Base-by-base conservation (phyloP, 1,139 yeast genomes). In the Taphrina deformans region DNA sequence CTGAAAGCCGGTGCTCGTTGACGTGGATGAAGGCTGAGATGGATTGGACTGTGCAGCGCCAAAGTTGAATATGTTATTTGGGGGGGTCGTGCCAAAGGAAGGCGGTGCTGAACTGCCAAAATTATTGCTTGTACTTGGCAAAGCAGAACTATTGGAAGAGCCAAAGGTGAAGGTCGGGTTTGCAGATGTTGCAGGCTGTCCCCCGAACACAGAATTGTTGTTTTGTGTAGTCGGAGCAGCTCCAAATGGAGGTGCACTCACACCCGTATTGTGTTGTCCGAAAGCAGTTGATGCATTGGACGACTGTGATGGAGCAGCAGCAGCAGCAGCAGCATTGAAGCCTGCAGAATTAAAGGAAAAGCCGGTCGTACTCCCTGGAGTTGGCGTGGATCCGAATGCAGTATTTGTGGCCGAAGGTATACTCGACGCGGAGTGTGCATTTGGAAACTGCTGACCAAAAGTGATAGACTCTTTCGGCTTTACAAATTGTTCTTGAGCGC, bases 111-210 rank as follows among this genome's bases (percentile, higher is more conserved):
- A 12, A 27, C 16, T 18, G 12, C 41, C 27, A 33, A 23, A 29
- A 51, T 9, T 31, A n/a, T 38, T 38, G 5, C 18, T n/a, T 9
- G 40, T 33, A 27, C 5, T 18, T 6, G 55, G 6, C 44, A 24
- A 12, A 2, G 6, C 44, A 1, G 44, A 10, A 33, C 9, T 26
- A 12, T 12, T 16, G 23, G 59, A 2, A 14, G 51, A 23, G 6
- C 61, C 61, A 31, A 55, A 55, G 7, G 41, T 21, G 44, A 44
- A 55, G 21, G 51, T 55, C 16, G 61, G 40, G 21, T 5, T 24
- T 1, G n/a, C 7, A 27, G 14, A n/a, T 2, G 4, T 27, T 12
- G 55, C 35, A 10, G 53, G 33, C 12, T n/a, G 26, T 1, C 18
- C 35, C 3, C 21, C 35, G 18, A 48, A 48, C n/a, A 44, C 21